Evolutionary conservation across 2,329 filamentous ascomycete species (phyloP).

Genomic region (Capronia americana): DNA sequence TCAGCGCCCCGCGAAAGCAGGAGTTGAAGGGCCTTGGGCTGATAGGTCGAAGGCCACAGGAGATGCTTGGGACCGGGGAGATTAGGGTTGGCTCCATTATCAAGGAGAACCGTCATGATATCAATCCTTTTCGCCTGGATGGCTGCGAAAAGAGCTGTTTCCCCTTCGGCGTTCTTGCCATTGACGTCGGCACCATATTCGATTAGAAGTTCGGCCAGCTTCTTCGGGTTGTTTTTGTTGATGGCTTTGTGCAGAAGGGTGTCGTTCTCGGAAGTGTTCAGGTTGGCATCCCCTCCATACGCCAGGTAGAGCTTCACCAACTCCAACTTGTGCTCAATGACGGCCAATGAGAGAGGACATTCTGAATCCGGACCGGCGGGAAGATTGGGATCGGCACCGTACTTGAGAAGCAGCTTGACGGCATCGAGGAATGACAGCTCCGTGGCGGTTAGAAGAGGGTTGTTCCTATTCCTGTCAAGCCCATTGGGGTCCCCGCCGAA

Average conservation of each 20-base stretch:
- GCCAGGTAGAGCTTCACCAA: slow-evolving; percentile 66
- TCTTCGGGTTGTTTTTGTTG: slow-evolving; percentile 62
- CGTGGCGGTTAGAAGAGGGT: slow-evolving; percentile 59
- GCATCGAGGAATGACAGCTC: slow-evolving; percentile 63
- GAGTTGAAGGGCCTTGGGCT: slow-evolving; percentile 63
- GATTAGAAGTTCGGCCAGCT: slow-evolving; percentile 65
- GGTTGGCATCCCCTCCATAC: slow-evolving; percentile 66
- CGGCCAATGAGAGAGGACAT: slow-evolving; percentile 61
- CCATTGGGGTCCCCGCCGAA: slow-evolving; percentile 66
- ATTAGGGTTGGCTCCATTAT: slow-evolving; percentile 70
- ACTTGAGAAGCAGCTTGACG: slow-evolving; percentile 67
- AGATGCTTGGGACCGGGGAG: slow-evolving; percentile 72
- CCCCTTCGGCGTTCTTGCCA: slow-evolving; percentile 65
- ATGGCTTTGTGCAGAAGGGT: slow-evolving; percentile 67
- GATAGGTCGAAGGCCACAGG: slow-evolving; percentile 69
- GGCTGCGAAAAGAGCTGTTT: slow-evolving; percentile 67
- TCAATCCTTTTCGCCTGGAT: slow-evolving; percentile 64
- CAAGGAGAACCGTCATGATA: slow-evolving; percentile 60
- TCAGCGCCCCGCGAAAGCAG: slow-evolving; percentile 67
- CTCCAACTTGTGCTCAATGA: slow-evolving; percentile 60
- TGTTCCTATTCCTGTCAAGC: slow-evolving; percentile 56
- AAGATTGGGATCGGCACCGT: slow-evolving; percentile 66
- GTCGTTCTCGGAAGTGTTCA: slow-evolving; percentile 62
- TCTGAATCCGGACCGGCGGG: slow-evolving; percentile 59
- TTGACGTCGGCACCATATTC: slow-evolving; percentile 66